Base-by-base conservation (phyloP, 805 yeast species). In the Kodamaea hsintzibuensis region DNA sequence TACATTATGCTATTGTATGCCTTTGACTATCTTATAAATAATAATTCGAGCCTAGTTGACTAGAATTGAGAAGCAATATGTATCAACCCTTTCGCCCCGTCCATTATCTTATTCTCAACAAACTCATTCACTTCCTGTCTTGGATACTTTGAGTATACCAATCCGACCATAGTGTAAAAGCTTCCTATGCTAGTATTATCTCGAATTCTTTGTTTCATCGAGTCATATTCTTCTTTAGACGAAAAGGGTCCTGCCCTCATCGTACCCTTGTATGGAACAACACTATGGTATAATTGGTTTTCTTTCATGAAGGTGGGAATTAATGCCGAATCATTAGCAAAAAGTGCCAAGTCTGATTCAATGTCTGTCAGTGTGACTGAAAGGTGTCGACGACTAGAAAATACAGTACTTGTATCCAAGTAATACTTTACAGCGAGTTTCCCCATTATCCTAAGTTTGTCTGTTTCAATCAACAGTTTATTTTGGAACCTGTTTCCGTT, bases 91-190 rank as follows among this genome's bases (percentile, higher is more conserved):
- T 54, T 48, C 9, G 57, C 55, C 0, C 75, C 75, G 40, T 67
- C 60, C 9, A 72, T 54, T 1, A 72, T 57, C 45, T 60, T 67
- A 2, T 59, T 55, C 3, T 66, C 67, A 3, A 63, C 55, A 42
- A 51, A 51, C n/a, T 18, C 30, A 25, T n/a, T 5, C 14, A 66
- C 65, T 7, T 55, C 54, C 12, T 58, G 57, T 14, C 61, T 59
- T 13, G 70, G 74, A 49, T 59, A 72, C 55, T 70, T 72, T 8
- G 60, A 50, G 13, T 61, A 57, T 16, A 74, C 48, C 13, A 76
- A 35, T 1, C 80, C 80, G 5, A 74, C 56, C 68, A 76, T 58
- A 7, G 76, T 67, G 57, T 69, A 69, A 50, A 76, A 76, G 47
- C 75, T 67, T 2, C 73, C 77, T 13, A 73, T 60, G n/a, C 64